A percentile compares a stretch with the other conserved stretches of the same genome.
Conservation (phyloP, 208 protist species). For the Wallacemonas sp. region DNA sequence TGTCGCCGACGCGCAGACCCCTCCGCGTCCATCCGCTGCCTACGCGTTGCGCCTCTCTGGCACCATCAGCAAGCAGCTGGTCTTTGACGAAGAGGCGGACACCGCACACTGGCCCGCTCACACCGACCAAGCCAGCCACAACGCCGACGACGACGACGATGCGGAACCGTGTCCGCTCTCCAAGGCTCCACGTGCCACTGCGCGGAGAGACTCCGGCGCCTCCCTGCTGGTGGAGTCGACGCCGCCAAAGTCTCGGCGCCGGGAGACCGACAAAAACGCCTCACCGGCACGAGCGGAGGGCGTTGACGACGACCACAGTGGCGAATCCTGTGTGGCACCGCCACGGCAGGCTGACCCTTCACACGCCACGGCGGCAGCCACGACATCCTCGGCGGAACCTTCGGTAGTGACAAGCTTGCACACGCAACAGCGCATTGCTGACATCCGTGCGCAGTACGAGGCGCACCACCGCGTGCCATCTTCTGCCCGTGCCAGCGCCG, state of each 20-base stretch:
- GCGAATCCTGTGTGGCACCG: neutral
- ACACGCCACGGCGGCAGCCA: neutral
- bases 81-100: conserved; percentile 8
- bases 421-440: conserved; percentile 4
- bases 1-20: neutral
- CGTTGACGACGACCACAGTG: neutral
- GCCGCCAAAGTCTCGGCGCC: neutral
- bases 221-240: neutral
- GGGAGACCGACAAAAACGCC: neutral
- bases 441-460: neutral
- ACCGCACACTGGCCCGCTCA: too few relatives aligned
- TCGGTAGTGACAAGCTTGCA: too few relatives aligned
- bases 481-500: neutral
- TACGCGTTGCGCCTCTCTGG: conserved; percentile 3
- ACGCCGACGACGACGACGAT: conserved; percentile 3
- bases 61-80: conserved; percentile 17
- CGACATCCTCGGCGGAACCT: neutral
- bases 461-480: neutral
- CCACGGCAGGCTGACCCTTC: too few relatives aligned
- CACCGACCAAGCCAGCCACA: neutral
- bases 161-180: conserved; percentile 12
- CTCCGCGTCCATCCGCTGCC: neutral
- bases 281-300: neutral
- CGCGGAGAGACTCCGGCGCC: neutral
- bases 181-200: conserved; percentile 9